Conservation (phyloP, 768 basidiomycete species). For the Zangia roseola region DNA sequence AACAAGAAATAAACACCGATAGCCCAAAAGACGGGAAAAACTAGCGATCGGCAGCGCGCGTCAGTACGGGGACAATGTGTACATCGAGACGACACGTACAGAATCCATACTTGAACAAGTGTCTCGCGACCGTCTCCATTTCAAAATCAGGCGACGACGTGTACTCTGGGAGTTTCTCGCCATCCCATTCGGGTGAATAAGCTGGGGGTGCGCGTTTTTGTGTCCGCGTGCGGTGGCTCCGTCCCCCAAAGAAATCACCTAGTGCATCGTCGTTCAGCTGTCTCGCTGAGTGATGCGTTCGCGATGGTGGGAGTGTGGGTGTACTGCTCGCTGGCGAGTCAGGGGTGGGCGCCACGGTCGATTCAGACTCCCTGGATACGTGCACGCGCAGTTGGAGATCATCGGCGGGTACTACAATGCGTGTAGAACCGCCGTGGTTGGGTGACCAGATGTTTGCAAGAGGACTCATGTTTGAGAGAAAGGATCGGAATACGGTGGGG, state of each 20-base stretch:
- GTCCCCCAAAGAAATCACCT: constrained; percentile 33
- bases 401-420: constrained; percentile 9
- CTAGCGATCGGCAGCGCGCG: constrained; percentile 27
- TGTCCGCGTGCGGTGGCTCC: constrained; percentile 23
- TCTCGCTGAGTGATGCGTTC: constrained; percentile 21
- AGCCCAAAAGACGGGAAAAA: constrained; percentile 64
- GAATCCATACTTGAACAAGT: constrained; percentile 64
- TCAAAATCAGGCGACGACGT: constrained; percentile 37
- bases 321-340: constrained; percentile 16
- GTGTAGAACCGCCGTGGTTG: constrained; percentile 3
- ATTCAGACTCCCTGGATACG: constrained; percentile 23
- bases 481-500: background rate
- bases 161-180: constrained; percentile 30
- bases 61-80: background rate
- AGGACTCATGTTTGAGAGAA: constrained; percentile 12
- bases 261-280: constrained; percentile 31
- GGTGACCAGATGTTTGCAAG: constrained; percentile 11
- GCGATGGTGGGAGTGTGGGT: constrained; percentile 21
- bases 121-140: constrained; percentile 55
- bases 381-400: constrained; percentile 25
- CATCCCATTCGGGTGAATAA: constrained; percentile 43
- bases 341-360: constrained; percentile 13
- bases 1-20: constrained; percentile 56
- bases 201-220: constrained; percentile 36
- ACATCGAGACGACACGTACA: constrained; percentile 36